Base-by-base conservation (phyloP, 306 rosid species). In the Casuarina equisetifolia region DNA sequence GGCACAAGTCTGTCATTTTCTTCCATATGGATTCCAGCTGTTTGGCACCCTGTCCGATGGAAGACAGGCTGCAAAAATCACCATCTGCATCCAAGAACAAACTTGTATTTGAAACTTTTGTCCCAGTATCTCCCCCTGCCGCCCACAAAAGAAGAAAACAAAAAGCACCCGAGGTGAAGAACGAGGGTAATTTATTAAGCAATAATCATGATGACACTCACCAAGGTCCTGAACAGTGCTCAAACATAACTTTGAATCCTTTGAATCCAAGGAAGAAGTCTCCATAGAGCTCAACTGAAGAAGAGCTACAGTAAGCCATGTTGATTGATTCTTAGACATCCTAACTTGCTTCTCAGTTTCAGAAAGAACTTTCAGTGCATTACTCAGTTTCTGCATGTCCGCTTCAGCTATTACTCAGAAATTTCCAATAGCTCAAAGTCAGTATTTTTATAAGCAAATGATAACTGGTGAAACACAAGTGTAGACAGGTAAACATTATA, bases 231-330 rank as follows among this genome's bases (percentile, higher is more conserved):
- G 80, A 25, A 71, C 75, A 74, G 78, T 78, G 74, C 78, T 78
- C 52, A 86, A 69, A 83, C 84, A 79, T 52, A 83, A 74, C 78
- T 88, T 88, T 43, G 85, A 50, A 73, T 70, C 89, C 77, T 79
- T 83, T 39, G 74, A 80, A 85, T 86, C 83, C 71, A 70, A 50
- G 13, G 92, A 82, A 63, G 87, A 82, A 72, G 81, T 63, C 69
- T 89, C 97, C 16, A 44, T 49, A 38, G 93, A 87, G 79, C 93
- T 91, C 74, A 93, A 83, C 86, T 91, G 98, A 54, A 93, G 80
- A 48, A 93, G 91, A 68, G 98, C 98, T 44, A 83, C 98, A 5
- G 91, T 93, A 73, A 91, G 91, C 98, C 98, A 93, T 10, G 97
- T 93, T 8, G 95, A 76, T 79, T 89, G 97, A 71, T 90, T 93